Evolutionary conservation across 495 filamentous ascomycete genomes (phyloP), one percentile per base, ranked within the genome.

Genomic region (Podospora australis): DNA sequence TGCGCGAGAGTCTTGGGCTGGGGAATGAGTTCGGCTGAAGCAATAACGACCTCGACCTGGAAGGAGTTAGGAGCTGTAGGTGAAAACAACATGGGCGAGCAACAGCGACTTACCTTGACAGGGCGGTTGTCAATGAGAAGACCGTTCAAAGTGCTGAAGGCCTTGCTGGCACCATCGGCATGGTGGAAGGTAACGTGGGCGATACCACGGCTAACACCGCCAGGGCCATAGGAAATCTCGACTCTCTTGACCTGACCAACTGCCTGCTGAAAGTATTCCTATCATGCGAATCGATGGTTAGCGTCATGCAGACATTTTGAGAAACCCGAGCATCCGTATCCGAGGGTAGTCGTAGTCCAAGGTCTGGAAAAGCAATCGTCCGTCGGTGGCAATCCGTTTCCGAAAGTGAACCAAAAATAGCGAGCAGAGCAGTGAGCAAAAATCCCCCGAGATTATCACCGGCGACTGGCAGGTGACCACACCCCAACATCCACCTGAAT

Each of bases 181-280:
- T 87, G 86, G 60, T 63, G 69, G 72, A 97, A 98, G 16, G 67
- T 70, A 48, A 77, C 70, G 26, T 68, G 70, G 40, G 89, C 88
- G 55, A 90, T 83, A 45, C 92, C 92, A 65, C 89, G 87, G 77
- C 90, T 96, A 24, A 77, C 77, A 41, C 92, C 90, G 60, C 88
- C 88, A 35, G 90, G 87, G 59, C 90, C 91, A 68, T 97, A 97
- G 25, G 86, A 88, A 58, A 98, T 76, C 61, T 87, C 80, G 40
- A 87, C 86, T 67, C 77, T 80, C 77, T 89, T 96, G 67, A 96
- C 84, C 42, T 87, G 83, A 36, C 91, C 94, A 71, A 94, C 78
- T 59, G 86, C 83, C 65, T 87, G 85, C 60, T 73, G 66, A 71
- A 98, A 96, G 69, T 96, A 98, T 73, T 97, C 92, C 92, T 98